phyloP scores from a whole-genome alignment of 2,329 filamentous ascomycete species.

The Aspergillus texensis region DNA sequence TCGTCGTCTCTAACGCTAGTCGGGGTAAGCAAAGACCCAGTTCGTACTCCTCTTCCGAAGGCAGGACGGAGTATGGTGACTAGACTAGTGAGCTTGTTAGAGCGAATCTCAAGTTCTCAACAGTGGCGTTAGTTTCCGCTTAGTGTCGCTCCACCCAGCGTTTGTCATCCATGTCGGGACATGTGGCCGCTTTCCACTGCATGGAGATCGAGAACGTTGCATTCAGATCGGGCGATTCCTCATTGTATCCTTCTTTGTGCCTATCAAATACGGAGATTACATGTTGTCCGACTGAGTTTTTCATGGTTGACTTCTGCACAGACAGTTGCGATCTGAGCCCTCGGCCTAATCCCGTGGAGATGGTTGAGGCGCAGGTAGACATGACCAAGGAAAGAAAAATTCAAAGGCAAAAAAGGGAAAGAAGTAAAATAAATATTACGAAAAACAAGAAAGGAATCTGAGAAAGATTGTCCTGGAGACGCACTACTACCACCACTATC shows the following conservation, averaged over 20 bases:
- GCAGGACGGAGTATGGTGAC: background rate
- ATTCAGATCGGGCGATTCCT: slow-evolving; percentile 22
- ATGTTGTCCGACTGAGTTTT: background rate
- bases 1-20: slow-evolving; percentile 1
- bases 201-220: slow-evolving; percentile 22
- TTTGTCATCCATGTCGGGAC: slow-evolving; percentile 19
- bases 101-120: slow-evolving; percentile 7
- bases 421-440: background rate
- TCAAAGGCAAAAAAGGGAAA: background rate
- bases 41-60: background rate
- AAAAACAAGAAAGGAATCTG: background rate
- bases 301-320: background rate
- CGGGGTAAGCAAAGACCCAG: background rate
- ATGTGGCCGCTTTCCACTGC: slow-evolving; percentile 30
- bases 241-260: background rate
- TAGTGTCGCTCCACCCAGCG: slow-evolving; percentile 6
- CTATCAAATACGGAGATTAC: background rate
- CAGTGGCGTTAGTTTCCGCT: slow-evolving; percentile 7
- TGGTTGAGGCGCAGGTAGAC: background rate
- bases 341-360: slow-evolving; percentile 7
- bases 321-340: slow-evolving; percentile 19
- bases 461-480: background rate
- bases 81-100: slow-evolving; percentile 3
- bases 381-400: slow-evolving; percentile 1
- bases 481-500: background rate